Evolutionary conservation across 306 rosid genomes (phyloP).

Genomic region (Carpinus viminea): DNA sequence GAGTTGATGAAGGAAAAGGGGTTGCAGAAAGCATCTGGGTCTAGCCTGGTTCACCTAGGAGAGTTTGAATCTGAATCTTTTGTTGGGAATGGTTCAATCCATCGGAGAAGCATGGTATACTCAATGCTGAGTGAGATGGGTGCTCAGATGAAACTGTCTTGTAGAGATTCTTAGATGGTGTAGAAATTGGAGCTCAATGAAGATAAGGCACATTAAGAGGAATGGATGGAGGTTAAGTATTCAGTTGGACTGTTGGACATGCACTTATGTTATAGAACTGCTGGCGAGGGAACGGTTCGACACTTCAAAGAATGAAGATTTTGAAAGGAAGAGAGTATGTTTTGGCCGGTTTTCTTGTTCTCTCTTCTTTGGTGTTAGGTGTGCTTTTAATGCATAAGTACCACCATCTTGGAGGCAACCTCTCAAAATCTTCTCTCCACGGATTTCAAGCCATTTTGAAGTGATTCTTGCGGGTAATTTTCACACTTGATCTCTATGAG

Average conservation of each 20-base stretch:
- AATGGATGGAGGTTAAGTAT: slow-evolving; percentile 1
- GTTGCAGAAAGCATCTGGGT: slow-evolving; percentile 48
- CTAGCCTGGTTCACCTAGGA: slow-evolving; percentile 48
- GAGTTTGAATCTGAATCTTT: slow-evolving; percentile 37
- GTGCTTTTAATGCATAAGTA: no score
- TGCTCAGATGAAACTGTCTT: slow-evolving; percentile 40
- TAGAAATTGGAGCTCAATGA: slow-evolving; percentile 12
- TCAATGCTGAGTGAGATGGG: slow-evolving; percentile 60
- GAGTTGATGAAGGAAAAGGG: slow-evolving; percentile 56
- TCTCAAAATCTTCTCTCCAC: no score
- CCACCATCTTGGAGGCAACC: no score
- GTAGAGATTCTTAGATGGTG: slow-evolving; percentile 21
- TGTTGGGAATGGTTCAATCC: slow-evolving; percentile 28
- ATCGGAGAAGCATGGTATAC: slow-evolving; percentile 48
- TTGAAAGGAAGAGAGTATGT: slow-evolving; percentile 6
- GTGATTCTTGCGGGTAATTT: no score
- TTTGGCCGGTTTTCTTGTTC: no score
- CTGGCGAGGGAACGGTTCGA: not conserved
- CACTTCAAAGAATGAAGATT: slow-evolving; percentile 4
- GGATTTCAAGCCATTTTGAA: no score
- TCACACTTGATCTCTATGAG: no score
- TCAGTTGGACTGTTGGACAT: not conserved
- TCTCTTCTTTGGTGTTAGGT: no score
- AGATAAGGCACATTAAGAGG: slow-evolving; percentile 1
- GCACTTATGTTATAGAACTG: not conserved